Base-by-base conservation (phyloP, 2,329 filamentous ascomycete species). In the Cercospora sp. region DNA sequence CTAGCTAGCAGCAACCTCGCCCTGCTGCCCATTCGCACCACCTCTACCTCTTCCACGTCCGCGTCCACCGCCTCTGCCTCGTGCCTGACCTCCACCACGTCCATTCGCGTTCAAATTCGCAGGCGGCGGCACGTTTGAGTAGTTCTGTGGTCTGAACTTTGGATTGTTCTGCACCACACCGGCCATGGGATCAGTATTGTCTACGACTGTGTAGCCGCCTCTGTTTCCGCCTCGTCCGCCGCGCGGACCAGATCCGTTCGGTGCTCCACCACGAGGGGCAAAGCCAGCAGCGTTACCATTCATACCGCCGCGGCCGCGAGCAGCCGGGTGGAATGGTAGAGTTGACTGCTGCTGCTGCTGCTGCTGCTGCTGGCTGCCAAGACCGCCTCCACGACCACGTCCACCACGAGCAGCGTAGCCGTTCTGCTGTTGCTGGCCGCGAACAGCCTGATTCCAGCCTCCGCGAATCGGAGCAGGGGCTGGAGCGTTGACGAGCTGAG, bases 401-500 rank as follows among this genome's bases (percentile, higher is more conserved):
- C 73, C 75, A 10, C 76, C 74, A 9, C 70, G 71, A 9, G 67
- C 60, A 59, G 74, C 74, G 43, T 63, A 34, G 57, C 78, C 79
- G 66, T 80, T 80, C 57, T 80, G 75, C 40, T 81, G 78, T 57
- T 80, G 75, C 40, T 81, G 78, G 55, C 86, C 85, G 40, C 81
- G 75, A 18, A 88, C 81, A 51, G 86, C 88, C 66, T 86, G 86
- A 51, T 85, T 82, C 80, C 85, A 90, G 18, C 86, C 87, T 18
- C 86, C 85, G 66, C 81, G 81, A 32, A 90, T 80, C n/a, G 87
- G 85, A 16, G 85, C 81, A 66, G 88, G 88, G n/a, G 83, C 75
- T 8, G 78, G 73, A 24, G 87, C 88, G 61, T 86, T 83, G 69
- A 82, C 82, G 69, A 88, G 80, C 78, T 94, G 91, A 67, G 85